A percentile compares a stretch with the other conserved stretches of the same genome.
Conservation (phyloP, 1,284 basidiomycete genomes). For the Puccinia horiana region DNA sequence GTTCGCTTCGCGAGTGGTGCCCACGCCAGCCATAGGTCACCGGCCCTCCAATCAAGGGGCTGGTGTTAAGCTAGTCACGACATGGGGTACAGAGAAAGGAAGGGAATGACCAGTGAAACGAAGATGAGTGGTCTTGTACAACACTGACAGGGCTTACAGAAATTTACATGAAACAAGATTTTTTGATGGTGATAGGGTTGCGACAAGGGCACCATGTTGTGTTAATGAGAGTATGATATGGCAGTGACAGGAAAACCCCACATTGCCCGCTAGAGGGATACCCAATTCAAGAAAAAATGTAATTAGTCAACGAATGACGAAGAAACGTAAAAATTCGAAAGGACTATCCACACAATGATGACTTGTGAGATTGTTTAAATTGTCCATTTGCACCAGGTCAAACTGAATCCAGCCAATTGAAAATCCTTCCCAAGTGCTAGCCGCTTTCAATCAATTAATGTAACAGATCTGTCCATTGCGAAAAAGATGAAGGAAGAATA, state of each 20-base stretch:
- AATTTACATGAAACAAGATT: background rate
- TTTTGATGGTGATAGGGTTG: no score
- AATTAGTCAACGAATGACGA: background rate
- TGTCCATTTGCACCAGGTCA: background rate
- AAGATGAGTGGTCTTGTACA: background rate
- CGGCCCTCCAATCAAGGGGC: no score
- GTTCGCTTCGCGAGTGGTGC: no score
- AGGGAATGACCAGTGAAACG: background rate
- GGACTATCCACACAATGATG: background rate
- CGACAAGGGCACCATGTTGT: no score
- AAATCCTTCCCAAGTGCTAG: no score
- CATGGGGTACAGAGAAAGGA: background rate
- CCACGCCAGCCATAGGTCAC: no score
- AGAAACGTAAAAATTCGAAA: background rate
- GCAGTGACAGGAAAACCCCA: background rate
- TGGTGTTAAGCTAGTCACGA: no score
- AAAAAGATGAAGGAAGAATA: no score
- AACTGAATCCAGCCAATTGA: no score
- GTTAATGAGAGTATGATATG: no score
- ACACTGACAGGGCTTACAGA: background rate
- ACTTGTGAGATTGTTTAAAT: background rate
- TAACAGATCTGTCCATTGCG: no score
- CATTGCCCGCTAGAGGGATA: background rate
- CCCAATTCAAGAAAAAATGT: background rate
- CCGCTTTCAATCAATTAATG: no score